Conservation (phyloP, 2,329 filamentous ascomycete species). For the Fusarium tuaranense region DNA sequence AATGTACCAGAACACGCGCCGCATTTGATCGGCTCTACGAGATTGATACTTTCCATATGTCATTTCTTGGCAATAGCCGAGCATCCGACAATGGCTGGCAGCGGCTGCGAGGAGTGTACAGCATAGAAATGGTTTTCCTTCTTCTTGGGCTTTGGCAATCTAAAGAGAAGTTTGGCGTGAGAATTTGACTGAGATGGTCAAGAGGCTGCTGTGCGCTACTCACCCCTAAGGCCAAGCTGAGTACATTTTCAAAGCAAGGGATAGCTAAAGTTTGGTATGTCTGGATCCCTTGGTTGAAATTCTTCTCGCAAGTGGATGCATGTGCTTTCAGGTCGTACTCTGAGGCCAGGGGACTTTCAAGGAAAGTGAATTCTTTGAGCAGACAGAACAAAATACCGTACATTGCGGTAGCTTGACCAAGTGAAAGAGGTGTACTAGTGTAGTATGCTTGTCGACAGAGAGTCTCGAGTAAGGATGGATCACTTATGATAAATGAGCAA, state of each 20-base stretch:
- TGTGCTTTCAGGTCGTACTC: background rate
- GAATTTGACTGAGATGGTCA: background rate
- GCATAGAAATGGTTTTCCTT: constrained; percentile 3
- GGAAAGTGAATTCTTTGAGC: background rate
- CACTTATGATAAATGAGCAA: constrained; percentile 4
- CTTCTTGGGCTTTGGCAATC: constrained; percentile 7
- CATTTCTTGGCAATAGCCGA: constrained; percentile 6
- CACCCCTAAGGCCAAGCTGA: constrained; percentile 5
- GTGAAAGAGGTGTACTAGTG: background rate
- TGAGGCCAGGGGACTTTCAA: background rate
- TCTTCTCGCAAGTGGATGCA: background rate
- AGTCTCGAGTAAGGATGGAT: constrained; percentile 2
- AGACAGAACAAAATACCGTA: background rate
- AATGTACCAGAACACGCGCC: background rate
- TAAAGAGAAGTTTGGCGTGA: background rate
- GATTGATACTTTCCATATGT: constrained; percentile 4
- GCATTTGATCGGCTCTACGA: constrained; percentile 3
- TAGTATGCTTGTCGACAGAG: constrained; percentile 7
- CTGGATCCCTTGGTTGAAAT: background rate
- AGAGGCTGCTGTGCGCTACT: background rate
- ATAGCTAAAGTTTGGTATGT: background rate
- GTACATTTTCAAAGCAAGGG: constrained; percentile 5
- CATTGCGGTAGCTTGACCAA: constrained; percentile 1
- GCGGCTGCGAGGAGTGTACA: constrained; percentile 3
- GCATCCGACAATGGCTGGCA: constrained; percentile 3